Evolutionary conservation across 2,329 filamentous ascomycete species (phyloP).

Genomic region (Cladosporium oxysporum): DNA sequence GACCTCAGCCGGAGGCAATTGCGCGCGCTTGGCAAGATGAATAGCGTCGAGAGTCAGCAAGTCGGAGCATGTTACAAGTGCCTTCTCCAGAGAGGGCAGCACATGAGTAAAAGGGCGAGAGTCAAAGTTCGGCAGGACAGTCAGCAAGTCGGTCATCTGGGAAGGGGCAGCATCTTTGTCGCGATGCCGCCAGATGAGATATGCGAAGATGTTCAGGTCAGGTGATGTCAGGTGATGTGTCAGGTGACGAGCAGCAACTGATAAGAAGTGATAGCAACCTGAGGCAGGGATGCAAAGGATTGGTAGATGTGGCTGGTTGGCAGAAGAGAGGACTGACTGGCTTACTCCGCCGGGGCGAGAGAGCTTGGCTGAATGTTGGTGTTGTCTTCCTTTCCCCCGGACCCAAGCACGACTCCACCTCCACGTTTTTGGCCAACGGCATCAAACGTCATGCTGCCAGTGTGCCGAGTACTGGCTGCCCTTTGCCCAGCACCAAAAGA

Average conservation of each 20-base stretch:
- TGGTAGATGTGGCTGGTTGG: neutral
- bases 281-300: neutral
- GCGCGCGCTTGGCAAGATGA: constrained; percentile 83
- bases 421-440: neutral
- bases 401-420: constrained; percentile 10
- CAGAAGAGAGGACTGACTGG: neutral
- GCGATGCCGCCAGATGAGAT: constrained; percentile 21
- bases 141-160: constrained; percentile 81
- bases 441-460: constrained; percentile 18
- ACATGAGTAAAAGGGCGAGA: constrained; percentile 71
- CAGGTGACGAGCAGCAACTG: neutral
- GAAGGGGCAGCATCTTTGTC: constrained; percentile 29
- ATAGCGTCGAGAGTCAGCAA: constrained; percentile 79
- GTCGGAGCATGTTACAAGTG: constrained; percentile 76
- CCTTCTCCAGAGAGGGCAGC: constrained; percentile 75
- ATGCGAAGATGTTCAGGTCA: constrained; percentile 2
- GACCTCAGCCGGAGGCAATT: constrained; percentile 77
- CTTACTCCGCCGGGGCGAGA: neutral
- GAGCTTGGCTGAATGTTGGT: constrained; percentile 10
- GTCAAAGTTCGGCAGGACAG: constrained; percentile 78
- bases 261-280: neutral
- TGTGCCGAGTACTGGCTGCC: constrained; percentile 10
- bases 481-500: neutral
- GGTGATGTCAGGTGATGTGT: neutral
- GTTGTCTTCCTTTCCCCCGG: constrained; percentile 23